Evolutionary conservation across 2,329 filamentous ascomycete species (phyloP), one percentile per base, ranked within the genome.

Genomic region (Claviceps maximensis): DNA sequence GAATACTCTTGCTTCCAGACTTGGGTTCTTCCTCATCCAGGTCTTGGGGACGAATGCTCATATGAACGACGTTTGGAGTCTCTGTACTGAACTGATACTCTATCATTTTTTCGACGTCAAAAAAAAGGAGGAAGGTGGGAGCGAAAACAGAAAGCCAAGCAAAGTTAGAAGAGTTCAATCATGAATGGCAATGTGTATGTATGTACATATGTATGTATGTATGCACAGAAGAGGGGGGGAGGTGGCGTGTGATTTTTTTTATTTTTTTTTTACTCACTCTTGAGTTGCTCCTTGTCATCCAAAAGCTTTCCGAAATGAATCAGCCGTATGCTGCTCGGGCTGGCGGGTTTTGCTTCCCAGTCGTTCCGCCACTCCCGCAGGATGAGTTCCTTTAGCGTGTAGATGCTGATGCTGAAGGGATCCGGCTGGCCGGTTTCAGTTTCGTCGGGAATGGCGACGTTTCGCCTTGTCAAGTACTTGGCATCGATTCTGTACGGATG

Each of bases 301-400:
- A 96, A 72, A 67, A 96, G 74, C 65, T 91, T 89, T 50, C 91
- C 91, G 69, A 95, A 93, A 57, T 89, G 87, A 63, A 97, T 96
- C 61, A 97, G 71, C 50, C 91, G 78, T 72, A 97, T 97, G 56
- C 85, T 87, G 63, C 84, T 91, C 12, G 91, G 90, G 63, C 87
- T 93, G 27, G 86, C 82, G 1, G 91, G 91, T 63, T 87, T 84
- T 17, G 83, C 73, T 62, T 95, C 90, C 91, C 91, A 96, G 65
- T 96, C 88, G 61, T 83, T 84, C 60, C 89, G 78, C 91, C 91
- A 97, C 67, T 96, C 90, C 61, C 88, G 79, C 73, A 93, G 79
- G 65, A 97, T 95, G 63, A 96, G 73, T 71, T 96, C 89, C 70
- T 96, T 96, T 58, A 97, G 73, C 3, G 88, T 95, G 66, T 96